A percentile compares a stretch with the other conserved stretches of the same genome.
Conservation (phyloP, 805 yeast genomes). For the Spathaspora sp. region DNA sequence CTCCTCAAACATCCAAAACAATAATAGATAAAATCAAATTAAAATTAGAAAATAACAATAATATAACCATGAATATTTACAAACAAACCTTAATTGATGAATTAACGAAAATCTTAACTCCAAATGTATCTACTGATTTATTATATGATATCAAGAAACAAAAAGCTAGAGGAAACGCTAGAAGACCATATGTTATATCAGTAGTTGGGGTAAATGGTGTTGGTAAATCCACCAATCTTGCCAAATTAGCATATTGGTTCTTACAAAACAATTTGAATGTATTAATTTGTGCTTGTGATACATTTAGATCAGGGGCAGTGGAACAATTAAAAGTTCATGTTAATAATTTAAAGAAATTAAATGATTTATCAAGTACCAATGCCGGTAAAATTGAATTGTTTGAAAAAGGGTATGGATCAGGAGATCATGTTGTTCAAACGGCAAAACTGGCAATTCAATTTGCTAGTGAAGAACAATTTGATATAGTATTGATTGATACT, state of each 20-base stretch:
- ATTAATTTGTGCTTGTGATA: conserved; percentile 93
- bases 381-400: conserved; percentile 63
- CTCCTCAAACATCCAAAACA: conserved; percentile 80
- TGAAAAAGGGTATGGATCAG: conserved; percentile 96
- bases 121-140: conserved; percentile 85
- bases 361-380: conserved; percentile 41
- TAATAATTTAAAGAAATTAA: conserved; percentile 68
- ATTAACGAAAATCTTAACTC: conserved; percentile 76
- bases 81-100: conserved; percentile 62
- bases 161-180: conserved; percentile 15
- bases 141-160: conserved; percentile 68
- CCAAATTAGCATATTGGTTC: conserved; percentile 93
- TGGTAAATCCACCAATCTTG: conserved; percentile 92
- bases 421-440: conserved; percentile 87
- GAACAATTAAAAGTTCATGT: conserved; percentile 95
- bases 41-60: conserved; percentile 71
- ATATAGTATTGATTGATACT: conserved; percentile 89
- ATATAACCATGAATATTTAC: conserved; percentile 67
- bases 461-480: conserved; percentile 68
- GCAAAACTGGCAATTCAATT: conserved; percentile 86
- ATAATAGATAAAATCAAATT: conserved; percentile 68
- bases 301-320: conserved; percentile 98
- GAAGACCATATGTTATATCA: conserved; percentile 85
- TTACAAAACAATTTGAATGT: conserved; percentile 85
- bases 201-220: conserved; percentile 98